Evolutionary conservation across 495 filamentous ascomycete species (phyloP), one percentile per base, ranked within the genome.

Genomic region (Hypoxylon rickii): DNA sequence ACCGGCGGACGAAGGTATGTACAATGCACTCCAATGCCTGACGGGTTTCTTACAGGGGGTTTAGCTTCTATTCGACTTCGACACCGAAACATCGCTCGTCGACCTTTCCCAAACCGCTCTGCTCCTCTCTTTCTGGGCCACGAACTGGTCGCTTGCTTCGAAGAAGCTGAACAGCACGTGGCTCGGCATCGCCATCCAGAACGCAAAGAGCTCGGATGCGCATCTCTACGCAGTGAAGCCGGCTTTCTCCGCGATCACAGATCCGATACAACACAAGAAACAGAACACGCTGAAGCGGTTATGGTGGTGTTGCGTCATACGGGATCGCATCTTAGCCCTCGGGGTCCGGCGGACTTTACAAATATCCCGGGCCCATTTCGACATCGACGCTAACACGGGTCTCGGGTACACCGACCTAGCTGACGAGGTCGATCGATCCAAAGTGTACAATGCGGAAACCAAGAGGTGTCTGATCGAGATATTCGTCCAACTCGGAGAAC

Each of bases 301-400:
- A 16, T 79, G 76, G 76, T 79, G 79, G 77, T 76, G 75, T 13
- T 76, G 77, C 34, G 57, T 80, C 20, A 68, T 81, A 2, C 76
- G 78, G 22, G 78, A 81, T 64, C 73, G 77, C 29, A 76, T 76
- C 26, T 42, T 81, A 7, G 70, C 70, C 24, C 72, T 81, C 21
- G 76, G 76, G 7, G 67, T 80, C 11, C 76, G 76, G 36, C 72
- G 77, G 13, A 71, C 71, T 24, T 67, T 78, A 7, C 77, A 79
- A 48, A 68, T 81, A 21, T 74, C 73, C 2, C 67, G 75, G 4
- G 57, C 70, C 2, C 70, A 73, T 50, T 70, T 76, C 32, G 67
- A 70, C 32, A 65, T 69, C 44, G 69, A 54, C 33, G 50, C 56
- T 11, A 72, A 78, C 11, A 61, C 46, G 12, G 40, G 63, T 20